Evolutionary conservation across 192 early-diverging fungal genomes (phyloP), one percentile per base, ranked within the genome.

Genomic region (Entomortierella beljakovae): DNA sequence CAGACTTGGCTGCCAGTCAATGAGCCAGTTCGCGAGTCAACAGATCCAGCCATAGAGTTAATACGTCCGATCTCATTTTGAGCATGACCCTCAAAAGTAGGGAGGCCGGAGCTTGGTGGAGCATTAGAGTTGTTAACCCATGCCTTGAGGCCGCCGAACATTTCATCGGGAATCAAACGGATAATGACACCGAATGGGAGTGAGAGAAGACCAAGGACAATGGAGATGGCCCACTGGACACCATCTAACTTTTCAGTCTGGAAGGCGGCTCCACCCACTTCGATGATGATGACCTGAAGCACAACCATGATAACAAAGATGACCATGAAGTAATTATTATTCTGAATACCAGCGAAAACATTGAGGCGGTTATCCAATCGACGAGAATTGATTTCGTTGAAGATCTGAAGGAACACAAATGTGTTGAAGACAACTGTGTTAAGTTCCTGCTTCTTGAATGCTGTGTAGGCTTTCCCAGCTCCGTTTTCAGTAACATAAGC

Each of bases 371-470:
- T 89, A 81, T 90, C 90, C 57, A 92, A 81, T 32, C 88, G 85
- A 57, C 93, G 91, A 67, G 86, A 90, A 82, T 96, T 97, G 86
- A 97, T 87, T 84, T 95, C 90, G 86, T 94, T 95, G 68, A 96
- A 95, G 34, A 96, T 85, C 82, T 97, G 96, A 64, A 93, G 87
- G 71, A 94, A 93, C 2, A 96, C 92, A 84, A 97, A 97, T 6
- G 93, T 89, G 71, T 95, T 97, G 79, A 96, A 97, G 50, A 97
- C 92, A 54, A 96, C 81, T 26, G 94, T 92, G 43, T 90, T 85
- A 37, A 94, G 72, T 9, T 72, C 68, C 48, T 80, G 88, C 70
- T 11, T 56, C 64, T 64, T 90, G 83, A 67, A 70, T 2, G 11
- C 29, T 1, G 15, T 13, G 42, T 68, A 71, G 28, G 63, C 49